These are phyloP conservation scores for Stachybotrys elegans DNA, from an alignment of 2,329 filamentous ascomycete species.

Conservation along the genomic window DNA sequence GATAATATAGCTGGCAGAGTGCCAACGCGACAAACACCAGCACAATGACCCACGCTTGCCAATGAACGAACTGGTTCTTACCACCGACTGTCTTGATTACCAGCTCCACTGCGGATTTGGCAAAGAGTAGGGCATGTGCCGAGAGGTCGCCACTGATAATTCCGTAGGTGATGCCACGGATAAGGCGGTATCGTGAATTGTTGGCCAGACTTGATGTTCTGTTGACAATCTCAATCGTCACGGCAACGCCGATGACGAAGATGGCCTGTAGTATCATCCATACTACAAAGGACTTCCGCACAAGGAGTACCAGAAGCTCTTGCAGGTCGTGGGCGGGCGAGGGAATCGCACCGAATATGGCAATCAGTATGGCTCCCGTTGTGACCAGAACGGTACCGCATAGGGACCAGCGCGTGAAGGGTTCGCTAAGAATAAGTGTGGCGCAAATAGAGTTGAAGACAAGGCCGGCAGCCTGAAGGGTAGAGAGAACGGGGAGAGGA, in stretches of 20 bases:
- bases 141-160: conserved; percentile 89
- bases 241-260: conserved; percentile 64
- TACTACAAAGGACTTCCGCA: conserved; percentile 68
- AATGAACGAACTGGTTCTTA: conserved; percentile 89
- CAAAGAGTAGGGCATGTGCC: conserved; percentile 86
- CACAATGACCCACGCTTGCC: conserved; percentile 91
- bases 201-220: conserved; percentile 47
- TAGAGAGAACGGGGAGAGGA: conserved; percentile 89
- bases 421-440: conserved; percentile 84
- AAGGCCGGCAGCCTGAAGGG: conserved; percentile 88
- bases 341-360: conserved; percentile 87
- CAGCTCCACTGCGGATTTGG: conserved; percentile 94
- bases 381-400: conserved; percentile 86
- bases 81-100: conserved; percentile 81
- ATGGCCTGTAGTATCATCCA: conserved; percentile 84
- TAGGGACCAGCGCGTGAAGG: conserved; percentile 91
- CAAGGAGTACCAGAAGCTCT: conserved; percentile 74
- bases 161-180: conserved; percentile 82
- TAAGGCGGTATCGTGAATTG: conserved; percentile 65
- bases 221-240: conserved; percentile 53
- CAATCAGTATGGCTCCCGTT: conserved; percentile 83
- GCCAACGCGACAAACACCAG: conserved; percentile 76
- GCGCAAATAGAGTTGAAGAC: conserved; percentile 99
- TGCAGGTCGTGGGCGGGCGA: conserved; percentile 85
- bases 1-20: conserved; percentile 87